These are phyloP conservation scores for Cladosporium austrohemisphaericum DNA, from an alignment of 2,329 filamentous ascomycete genomes.

Conservation along the genomic window DNA sequence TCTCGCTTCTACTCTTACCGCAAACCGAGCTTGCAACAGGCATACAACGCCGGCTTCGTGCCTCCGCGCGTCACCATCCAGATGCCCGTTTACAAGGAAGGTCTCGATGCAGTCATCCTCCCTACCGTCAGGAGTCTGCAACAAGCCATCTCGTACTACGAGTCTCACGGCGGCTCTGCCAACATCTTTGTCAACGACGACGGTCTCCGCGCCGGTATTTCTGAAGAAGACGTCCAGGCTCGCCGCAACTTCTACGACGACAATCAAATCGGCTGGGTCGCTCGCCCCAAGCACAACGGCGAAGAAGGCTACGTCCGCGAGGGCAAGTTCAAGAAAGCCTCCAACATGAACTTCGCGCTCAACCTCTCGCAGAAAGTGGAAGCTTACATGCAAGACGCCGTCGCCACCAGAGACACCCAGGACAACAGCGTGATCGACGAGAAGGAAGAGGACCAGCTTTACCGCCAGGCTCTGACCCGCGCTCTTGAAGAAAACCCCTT, in stretches of 20 bases:
- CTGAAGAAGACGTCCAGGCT: conserved; percentile 41
- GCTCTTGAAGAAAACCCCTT: conserved; percentile 62
- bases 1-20: conserved; percentile 76
- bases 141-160: conserved; percentile 72
- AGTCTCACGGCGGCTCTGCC: conserved; percentile 73
- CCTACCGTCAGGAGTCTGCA: conserved; percentile 76
- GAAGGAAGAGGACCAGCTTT: conserved; percentile 60
- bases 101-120: conserved; percentile 67
- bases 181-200: conserved; percentile 77
- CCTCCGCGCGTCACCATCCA: conserved; percentile 73
- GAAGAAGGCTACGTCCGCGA: conserved; percentile 51
- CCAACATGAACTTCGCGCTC: conserved; percentile 66
- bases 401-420: conserved; percentile 52
- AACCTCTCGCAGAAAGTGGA: conserved; percentile 55
- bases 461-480: conserved; percentile 59
- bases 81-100: conserved; percentile 85
- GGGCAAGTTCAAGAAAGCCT: conserved; percentile 67
- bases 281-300: conserved; percentile 49
- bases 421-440: conserved; percentile 56
- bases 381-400: conserved; percentile 53
- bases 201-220: conserved; percentile 61
- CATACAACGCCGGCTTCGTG: conserved; percentile 30
- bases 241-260: conserved; percentile 49
- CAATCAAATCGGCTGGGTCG: conserved; percentile 49
- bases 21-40: conserved; percentile 27